Evolutionary conservation across 2,329 filamentous ascomycete genomes (phyloP).

Genomic region (Periconia sp.): DNA sequence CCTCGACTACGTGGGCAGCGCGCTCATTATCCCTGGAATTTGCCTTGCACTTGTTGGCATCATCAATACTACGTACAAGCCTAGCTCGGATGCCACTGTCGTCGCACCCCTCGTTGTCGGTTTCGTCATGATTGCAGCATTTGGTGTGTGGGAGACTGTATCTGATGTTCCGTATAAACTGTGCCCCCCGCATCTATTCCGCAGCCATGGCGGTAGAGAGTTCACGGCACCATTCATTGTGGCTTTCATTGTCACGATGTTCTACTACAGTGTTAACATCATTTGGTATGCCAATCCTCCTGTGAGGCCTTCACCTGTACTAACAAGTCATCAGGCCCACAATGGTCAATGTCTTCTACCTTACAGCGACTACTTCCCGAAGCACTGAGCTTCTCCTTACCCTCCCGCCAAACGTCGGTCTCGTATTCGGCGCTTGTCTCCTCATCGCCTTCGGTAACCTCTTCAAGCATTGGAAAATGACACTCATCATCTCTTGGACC

Average conservation of each 20-base stretch:
- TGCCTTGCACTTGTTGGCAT: slow-evolving; percentile 39
- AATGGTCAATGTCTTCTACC: slow-evolving; percentile 57
- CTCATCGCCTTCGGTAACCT: slow-evolving; percentile 51
- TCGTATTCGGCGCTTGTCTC: slow-evolving; percentile 51
- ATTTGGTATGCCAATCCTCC: too few species aligned
- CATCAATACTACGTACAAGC: slow-evolving; percentile 38
- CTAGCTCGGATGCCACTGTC: slow-evolving; percentile 31
- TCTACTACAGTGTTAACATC: slow-evolving; percentile 58
- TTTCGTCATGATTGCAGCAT: slow-evolving; percentile 37
- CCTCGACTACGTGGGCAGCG: slow-evolving; percentile 38
- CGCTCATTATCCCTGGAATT: slow-evolving; percentile 36
- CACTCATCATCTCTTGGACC: slow-evolving; percentile 50
- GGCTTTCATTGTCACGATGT: slow-evolving; percentile 58
- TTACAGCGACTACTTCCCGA: slow-evolving; percentile 34
- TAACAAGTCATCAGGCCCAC: slow-evolving; percentile 32
- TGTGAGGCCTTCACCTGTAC: background rate
- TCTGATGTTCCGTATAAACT: slow-evolving; percentile 36
- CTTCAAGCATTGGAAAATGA: slow-evolving; percentile 57
- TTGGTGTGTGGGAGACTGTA: slow-evolving; percentile 45
- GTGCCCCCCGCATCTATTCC: slow-evolving; percentile 52
- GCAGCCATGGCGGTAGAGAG: slow-evolving; percentile 52
- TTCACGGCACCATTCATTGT: slow-evolving; percentile 57
- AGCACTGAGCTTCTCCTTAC: slow-evolving; percentile 48
- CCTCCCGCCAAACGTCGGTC: slow-evolving; percentile 55
- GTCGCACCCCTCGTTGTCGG: slow-evolving; percentile 41